Evolutionary conservation across 257 asterid species (phyloP), one percentile per base, ranked within the genome.

Genomic region (Anisodus acutangulus): DNA sequence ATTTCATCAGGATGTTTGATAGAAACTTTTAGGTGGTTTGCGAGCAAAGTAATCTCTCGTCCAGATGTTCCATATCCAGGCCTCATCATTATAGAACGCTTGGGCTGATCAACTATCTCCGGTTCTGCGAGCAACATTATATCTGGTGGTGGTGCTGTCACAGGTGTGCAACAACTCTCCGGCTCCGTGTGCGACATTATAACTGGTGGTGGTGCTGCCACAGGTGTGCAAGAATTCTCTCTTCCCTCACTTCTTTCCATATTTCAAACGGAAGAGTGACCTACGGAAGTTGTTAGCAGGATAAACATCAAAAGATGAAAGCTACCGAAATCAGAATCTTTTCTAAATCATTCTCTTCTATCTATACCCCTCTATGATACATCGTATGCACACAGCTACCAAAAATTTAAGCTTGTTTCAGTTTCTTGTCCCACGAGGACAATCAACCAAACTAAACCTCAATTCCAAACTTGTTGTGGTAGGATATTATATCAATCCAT

Each of bases 21-120:
- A 64, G 94, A 90, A 89, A 93, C 98, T 89, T 87, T 91, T 86
- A 93, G 93, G 90, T 91, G 92, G 88, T 96, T 94, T 41, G 97
- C 74, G 15, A 90, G 94, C 93, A 96, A 88, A 59, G 89, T 76
- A 84, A 96, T 89, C 43, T 41, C 89, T 78, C 83, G 80, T 49
- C 98, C 99, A 74, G 94, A 89, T 83, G 89, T 90, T 80, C 98
- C 98, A 79, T 86, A 82, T 60, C 94, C 97, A 66, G 95, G 91
- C 82, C 98, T 91, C 78, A 84, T 84, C 43, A 91, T 86, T 45
- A 93, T 84, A 59, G 92, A 81, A 85, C 85, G 91, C 84, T 88
- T 78, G 51, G 89, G 89, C 87, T 84, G 88, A 74, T 90, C 89
- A 41, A 79, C 85, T 81, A 13, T 82, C 86, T 88, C 91, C 70